These are phyloP conservation scores for Xylariales sp. DNA, from an alignment of 2,329 filamentous ascomycete species.

Conservation along the genomic window DNA sequence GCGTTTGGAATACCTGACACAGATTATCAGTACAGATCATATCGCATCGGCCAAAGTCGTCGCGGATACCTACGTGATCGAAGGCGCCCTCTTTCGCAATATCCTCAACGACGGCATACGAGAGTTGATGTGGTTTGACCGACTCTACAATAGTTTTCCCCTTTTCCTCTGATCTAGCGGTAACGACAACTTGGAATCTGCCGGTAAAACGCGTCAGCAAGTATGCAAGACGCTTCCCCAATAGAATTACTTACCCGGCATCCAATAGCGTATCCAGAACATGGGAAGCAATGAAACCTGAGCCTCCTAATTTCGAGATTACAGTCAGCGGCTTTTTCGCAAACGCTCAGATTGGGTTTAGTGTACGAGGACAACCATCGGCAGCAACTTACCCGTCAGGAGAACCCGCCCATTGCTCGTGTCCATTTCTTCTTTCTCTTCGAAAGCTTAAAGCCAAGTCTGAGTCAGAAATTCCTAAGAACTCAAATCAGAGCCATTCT, in stretches of 20 bases:
- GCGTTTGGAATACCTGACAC: conserved; percentile 52
- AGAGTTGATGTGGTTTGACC: conserved; percentile 52
- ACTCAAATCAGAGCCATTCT: not conserved
- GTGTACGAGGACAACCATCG: not conserved
- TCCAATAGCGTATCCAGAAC: conserved; percentile 61
- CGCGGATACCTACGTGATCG: conserved; percentile 57
- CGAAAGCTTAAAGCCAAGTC: not conserved
- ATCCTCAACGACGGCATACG: conserved; percentile 73
- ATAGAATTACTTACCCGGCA: conserved; percentile 50
- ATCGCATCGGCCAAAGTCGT: not conserved
- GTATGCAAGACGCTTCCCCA: conserved; percentile 54
- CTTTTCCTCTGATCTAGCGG: conserved; percentile 61
- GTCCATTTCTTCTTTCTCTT: not conserved
- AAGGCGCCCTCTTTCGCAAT: conserved; percentile 78
- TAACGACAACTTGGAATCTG: conserved; percentile 58
- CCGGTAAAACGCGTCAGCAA: conserved; percentile 2
- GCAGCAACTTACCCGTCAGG: conserved; percentile 45
- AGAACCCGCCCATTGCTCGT: conserved; percentile 40
- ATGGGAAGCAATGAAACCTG: conserved; percentile 66
- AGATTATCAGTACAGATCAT: conserved; percentile 7
- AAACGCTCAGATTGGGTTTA: not conserved
- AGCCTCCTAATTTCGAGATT: conserved; percentile 55
- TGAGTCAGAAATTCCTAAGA: not conserved
- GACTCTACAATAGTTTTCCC: conserved; percentile 57
- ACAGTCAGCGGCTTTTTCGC: conserved; percentile 1